Conservation (phyloP, 768 basidiomycete genomes). For the Collybia sp. region DNA sequence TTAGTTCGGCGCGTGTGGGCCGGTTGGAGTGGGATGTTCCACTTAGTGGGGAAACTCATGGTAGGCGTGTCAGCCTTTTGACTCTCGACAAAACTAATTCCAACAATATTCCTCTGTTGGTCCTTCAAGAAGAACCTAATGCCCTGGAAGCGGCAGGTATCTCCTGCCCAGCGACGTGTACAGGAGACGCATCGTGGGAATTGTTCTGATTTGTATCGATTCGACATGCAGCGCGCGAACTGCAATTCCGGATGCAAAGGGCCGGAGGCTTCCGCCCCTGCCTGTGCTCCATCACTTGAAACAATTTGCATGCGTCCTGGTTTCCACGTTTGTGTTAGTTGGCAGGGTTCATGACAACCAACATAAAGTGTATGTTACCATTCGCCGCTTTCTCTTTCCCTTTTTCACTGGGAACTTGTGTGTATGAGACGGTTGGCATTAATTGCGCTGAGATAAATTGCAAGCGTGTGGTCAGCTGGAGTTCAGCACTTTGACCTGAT, state of each 20-base stretch:
- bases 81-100: slow-evolving; percentile 66
- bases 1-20: slow-evolving; percentile 55
- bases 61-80: slow-evolving; percentile 51
- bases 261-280: slow-evolving; percentile 19
- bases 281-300: slow-evolving; percentile 18
- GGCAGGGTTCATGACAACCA: not conserved
- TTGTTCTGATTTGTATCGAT: slow-evolving; percentile 63
- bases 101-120: slow-evolving; percentile 49
- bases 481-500: slow-evolving; percentile 5
- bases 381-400: slow-evolving; percentile 40
- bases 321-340: not conserved
- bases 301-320: slow-evolving; percentile 24
- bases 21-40: slow-evolving; percentile 56
- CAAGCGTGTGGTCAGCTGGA: not conserved
- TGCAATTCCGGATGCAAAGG: slow-evolving; percentile 63
- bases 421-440: slow-evolving; percentile 40
- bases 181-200: slow-evolving; percentile 83
- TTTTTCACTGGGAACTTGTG: slow-evolving; percentile 29
- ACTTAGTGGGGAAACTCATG: slow-evolving; percentile 61
- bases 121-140: slow-evolving; percentile 76
- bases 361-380: slow-evolving; percentile 20
- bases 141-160: slow-evolving; percentile 84
- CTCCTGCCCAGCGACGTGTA: slow-evolving; percentile 83
- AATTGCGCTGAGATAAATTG: slow-evolving; percentile 31
- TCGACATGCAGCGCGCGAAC: slow-evolving; percentile 81